Evolutionary conservation across 495 filamentous ascomycete genomes (phyloP), one percentile per base, ranked within the genome.

Genomic region (Neurospora terricola): DNA sequence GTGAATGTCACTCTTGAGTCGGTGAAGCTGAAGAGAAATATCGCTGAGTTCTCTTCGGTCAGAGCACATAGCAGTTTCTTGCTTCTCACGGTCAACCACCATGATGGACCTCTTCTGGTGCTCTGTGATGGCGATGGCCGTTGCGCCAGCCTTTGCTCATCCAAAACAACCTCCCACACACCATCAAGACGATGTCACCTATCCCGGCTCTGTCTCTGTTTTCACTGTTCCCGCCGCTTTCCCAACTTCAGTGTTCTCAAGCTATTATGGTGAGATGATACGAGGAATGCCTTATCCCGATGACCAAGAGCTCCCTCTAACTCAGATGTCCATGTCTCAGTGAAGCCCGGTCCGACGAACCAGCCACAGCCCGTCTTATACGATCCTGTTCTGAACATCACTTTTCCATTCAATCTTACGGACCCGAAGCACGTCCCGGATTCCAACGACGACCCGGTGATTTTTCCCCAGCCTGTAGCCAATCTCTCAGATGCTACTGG

Each of bases 361-460:
- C 84, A 90, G 78, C 87, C 88, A 40, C 87, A 90, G 75, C 88
- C 88, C 11, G 83, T 83, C 42, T 80, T 90, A 23, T 82, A 85
- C 72, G 87, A 90, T 75, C 86, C 88, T 0, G 82, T 89, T 38
- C 76, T 89, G 69, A 85, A 90, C 71, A 80, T 87, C 74, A 89
- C 85, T 0, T 90, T 84, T 45, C 87, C 88, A 2, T 80, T 83
- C 69, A 86, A 88, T 74, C 78, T 90, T 69, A 90, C 88, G 0
- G 82, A 87, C 73, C 87, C 87, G 0, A 80, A 85, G 54, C 82
- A 82, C 0, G 83, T 90, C 38, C 88, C 87, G 6, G 78, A 75
- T 6, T 75, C 82, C 27, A 84, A 85, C 71, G 59, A 77, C 38
- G 88, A 90, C 74, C 86, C 85, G 4, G 74, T 86, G n/a, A 79